Evolutionary conservation across 768 basidiomycete genomes (phyloP).

Genomic region (Pleurotus cornucopiae): DNA sequence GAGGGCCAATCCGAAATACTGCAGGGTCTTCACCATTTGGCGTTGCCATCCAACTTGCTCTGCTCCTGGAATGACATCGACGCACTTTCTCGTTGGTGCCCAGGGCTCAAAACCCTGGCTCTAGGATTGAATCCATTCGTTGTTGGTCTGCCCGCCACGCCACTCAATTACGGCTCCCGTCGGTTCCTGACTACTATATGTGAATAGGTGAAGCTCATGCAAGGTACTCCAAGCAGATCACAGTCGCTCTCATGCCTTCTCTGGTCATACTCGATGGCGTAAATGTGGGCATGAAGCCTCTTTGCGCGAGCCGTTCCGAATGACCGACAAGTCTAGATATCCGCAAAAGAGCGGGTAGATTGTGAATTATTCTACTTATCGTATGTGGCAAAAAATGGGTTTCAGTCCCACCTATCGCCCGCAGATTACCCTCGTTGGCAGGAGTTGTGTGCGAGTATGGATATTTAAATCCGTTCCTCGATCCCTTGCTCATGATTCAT

Average conservation of each 20-base stretch:
- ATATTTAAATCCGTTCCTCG: slow-evolving; percentile 7
- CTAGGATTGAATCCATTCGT: slow-evolving; percentile 63
- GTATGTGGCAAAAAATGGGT: slow-evolving; percentile 45
- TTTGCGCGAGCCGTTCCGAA: slow-evolving; percentile 1
- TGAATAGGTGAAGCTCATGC: slow-evolving; percentile 30
- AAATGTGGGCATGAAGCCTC: slow-evolving; percentile 36
- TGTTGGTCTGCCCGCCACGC: slow-evolving; percentile 35
- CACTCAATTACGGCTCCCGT: neutral
- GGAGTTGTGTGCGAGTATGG: slow-evolving; percentile 57
- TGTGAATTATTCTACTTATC: slow-evolving; percentile 83
- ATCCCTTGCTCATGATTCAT: neutral
- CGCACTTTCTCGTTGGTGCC: slow-evolving; percentile 64
- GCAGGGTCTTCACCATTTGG: slow-evolving; percentile 49
- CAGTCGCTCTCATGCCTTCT: slow-evolving; percentile 65
- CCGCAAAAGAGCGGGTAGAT: slow-evolving; percentile 67
- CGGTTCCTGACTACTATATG: slow-evolving; percentile 9
- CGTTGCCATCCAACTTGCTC: slow-evolving; percentile 60
- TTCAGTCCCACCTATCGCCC: slow-evolving; percentile 25
- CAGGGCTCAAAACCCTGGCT: slow-evolving; percentile 55
- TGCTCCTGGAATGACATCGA: slow-evolving; percentile 61
- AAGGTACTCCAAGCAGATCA: slow-evolving; percentile 49
- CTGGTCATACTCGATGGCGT: slow-evolving; percentile 63
- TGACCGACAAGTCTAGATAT: slow-evolving; percentile 43
- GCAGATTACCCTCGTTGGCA: slow-evolving; percentile 61
- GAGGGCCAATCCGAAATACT: slow-evolving; percentile 18